Evolutionary conservation across 208 protist species (phyloP).

Genomic region (Trypanosoma vivax): DNA sequence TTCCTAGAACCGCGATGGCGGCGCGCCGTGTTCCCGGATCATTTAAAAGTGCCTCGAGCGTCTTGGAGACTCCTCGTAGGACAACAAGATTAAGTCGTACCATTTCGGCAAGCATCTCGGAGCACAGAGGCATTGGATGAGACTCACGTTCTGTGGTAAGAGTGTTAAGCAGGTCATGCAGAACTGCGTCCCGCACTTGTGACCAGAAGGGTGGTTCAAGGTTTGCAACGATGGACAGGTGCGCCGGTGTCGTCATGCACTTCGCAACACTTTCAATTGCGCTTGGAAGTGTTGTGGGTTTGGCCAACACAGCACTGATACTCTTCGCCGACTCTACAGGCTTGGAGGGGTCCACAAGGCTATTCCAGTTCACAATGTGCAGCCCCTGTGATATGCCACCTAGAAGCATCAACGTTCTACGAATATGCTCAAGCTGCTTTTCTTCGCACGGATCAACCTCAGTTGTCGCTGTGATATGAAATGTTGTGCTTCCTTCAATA

Average conservation of each 20-base stretch:
- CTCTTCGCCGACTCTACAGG: slow-evolving; percentile 23
- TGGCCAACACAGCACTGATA: slow-evolving; percentile 14
- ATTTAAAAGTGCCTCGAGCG: slow-evolving; percentile 46
- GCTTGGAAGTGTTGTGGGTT: slow-evolving; percentile 11
- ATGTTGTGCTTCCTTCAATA: slow-evolving; percentile 4
- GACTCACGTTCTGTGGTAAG: slow-evolving; percentile 17
- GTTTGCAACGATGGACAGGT: slow-evolving; percentile 37
- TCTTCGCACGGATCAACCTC: slow-evolving; percentile 18
- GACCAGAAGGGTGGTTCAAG: slow-evolving; percentile 31
- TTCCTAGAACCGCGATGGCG: slow-evolving; percentile 42
- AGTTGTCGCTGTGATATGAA: slow-evolving; percentile 20
- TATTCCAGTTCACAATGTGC: slow-evolving; percentile 26
- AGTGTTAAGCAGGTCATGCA: slow-evolving; percentile 46
- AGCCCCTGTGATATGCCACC: slow-evolving; percentile 23
- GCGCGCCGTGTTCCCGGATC: slow-evolving; percentile 32
- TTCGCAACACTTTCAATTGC: slow-evolving; percentile 22
- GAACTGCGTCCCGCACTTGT: slow-evolving; percentile 48
- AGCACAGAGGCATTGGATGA: slow-evolving; percentile 24
- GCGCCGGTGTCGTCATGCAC: slow-evolving; percentile 41
- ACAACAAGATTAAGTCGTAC: slow-evolving; percentile 46
- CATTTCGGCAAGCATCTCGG: slow-evolving; percentile 55
- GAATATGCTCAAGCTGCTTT: slow-evolving; percentile 25
- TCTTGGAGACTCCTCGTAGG: slow-evolving; percentile 31
- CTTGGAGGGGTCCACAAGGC: slow-evolving; percentile 23
- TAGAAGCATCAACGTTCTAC: slow-evolving; percentile 18